Conservation (phyloP, 2,329 filamentous ascomycete species). For the Penicillium sp. region DNA sequence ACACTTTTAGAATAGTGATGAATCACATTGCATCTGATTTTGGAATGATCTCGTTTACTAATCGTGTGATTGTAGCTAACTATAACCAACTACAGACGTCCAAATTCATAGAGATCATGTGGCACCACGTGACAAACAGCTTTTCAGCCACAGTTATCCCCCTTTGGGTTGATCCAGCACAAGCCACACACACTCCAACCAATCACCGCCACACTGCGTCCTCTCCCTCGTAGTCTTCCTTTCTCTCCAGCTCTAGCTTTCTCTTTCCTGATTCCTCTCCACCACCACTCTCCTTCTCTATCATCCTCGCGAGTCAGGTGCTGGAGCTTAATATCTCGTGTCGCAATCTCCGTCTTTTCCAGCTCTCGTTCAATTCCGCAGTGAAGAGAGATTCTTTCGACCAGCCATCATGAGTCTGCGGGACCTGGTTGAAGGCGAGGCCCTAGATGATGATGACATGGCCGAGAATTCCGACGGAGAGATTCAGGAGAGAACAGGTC, state of each 20-base stretch:
- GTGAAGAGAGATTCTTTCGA: conserved; percentile 18
- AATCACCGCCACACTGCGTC: conserved; percentile 22
- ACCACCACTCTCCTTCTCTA: conserved; percentile 1
- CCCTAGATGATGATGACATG: conserved; percentile 79
- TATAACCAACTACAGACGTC: not conserved
- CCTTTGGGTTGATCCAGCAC: not conserved
- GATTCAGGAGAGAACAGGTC: conserved; percentile 41
- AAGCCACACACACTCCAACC: conserved; percentile 7
- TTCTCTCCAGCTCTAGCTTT: conserved; percentile 10
- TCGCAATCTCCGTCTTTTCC: conserved; percentile 4
- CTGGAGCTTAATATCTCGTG: not conserved
- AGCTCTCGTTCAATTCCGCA: conserved; percentile 7
- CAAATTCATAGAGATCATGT: not conserved
- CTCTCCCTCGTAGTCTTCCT: conserved; percentile 21
- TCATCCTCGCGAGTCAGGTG: conserved; percentile 7
- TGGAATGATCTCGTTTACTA: not conserved
- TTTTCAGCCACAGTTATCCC: not conserved
- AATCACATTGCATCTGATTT: not conserved
- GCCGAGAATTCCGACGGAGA: conserved; percentile 71
- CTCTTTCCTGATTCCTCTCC: not conserved
- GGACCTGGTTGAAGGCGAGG: conserved; percentile 80
- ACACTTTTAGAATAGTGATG: not conserved
- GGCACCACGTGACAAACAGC: not conserved
- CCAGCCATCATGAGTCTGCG: conserved; percentile 55
- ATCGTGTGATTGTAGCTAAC: not conserved